Percentiles rank a stretch among this genome's conserved stretches.
Conservation (phyloP, 176 grass and related monocot species). For the Tillandsia leiboldiana region DNA sequence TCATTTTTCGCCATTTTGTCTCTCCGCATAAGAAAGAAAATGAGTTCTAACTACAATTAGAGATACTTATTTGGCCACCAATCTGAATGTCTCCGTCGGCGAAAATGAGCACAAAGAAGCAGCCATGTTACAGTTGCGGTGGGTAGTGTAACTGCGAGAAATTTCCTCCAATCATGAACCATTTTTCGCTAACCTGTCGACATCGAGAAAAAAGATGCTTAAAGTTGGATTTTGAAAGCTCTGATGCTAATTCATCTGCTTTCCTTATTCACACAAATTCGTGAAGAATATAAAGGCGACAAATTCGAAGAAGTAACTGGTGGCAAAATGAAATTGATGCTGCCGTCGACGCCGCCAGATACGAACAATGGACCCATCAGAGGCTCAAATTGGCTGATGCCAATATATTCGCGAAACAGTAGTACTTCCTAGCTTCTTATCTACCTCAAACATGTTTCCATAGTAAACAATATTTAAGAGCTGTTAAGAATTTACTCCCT, state of each 20-base stretch:
- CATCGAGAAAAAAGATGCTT: constrained; percentile 2
- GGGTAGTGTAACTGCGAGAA: neutral
- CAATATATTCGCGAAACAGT: neutral
- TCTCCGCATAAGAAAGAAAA: neutral
- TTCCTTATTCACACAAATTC: too few species aligned
- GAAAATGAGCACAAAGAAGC: neutral
- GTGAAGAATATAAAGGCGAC: neutral
- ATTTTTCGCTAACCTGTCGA: neutral
- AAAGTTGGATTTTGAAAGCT: neutral
- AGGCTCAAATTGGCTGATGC: neutral
- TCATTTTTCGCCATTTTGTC: neutral
- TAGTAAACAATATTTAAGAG: neutral
- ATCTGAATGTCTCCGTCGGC: neutral
- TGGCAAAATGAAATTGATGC: too few species aligned
- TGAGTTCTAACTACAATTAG: neutral
- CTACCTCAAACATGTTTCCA: neutral
- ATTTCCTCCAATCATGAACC: neutral
- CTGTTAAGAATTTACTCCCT: neutral
- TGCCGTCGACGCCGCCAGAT: too few species aligned
- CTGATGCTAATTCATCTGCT: neutral
- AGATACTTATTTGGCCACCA: neutral
- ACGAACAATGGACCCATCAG: too few species aligned
- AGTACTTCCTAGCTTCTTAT: neutral
- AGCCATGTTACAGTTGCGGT: neutral
- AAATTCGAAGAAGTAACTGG: neutral